A percentile compares a stretch with the other conserved stretches of the same genome.
These are phyloP conservation scores for Raphanus hybrid DNA, from an alignment of 441 rosid species.

Conservation along the genomic window DNA sequence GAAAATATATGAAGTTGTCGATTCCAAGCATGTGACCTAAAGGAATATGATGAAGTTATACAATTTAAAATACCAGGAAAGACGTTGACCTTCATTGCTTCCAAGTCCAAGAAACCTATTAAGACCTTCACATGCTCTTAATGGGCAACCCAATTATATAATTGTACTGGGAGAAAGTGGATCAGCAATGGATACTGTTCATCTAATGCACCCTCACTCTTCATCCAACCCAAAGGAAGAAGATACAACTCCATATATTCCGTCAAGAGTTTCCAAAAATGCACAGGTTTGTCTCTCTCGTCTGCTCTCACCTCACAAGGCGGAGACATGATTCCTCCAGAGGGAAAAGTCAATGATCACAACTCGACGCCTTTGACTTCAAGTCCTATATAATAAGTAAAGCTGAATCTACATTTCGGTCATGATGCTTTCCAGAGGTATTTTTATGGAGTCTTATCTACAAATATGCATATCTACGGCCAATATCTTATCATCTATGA, in stretches of 20 bases:
- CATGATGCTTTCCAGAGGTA: background rate
- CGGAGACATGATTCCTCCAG: conserved; percentile 5
- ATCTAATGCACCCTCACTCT: background rate
- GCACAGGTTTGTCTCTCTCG: conserved; percentile 3
- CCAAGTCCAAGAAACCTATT: conserved; percentile 6
- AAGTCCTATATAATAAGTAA: conserved; percentile 40
- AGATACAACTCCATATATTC: conserved; percentile 4
- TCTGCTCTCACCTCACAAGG: conserved; percentile 18
- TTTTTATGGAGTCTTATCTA: background rate
- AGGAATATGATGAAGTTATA: no score
- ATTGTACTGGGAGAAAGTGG: background rate
- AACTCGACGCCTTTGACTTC: conserved; percentile 22
- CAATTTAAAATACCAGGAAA: no score
- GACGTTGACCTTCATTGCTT: conserved; percentile 4
- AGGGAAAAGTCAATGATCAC: conserved; percentile 6
- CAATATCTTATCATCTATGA: background rate
- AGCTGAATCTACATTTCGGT: no score
- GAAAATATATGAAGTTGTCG: no score
- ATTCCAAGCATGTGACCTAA: no score
- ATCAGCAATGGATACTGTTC: conserved; percentile 8
- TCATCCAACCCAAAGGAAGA: conserved; percentile 17
- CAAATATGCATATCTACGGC: background rate
- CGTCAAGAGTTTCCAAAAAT: conserved; percentile 11
- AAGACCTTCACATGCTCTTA: background rate
- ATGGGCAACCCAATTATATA: background rate